phyloP scores from a whole-genome alignment of 1,284 basidiomycete genomes.

The Cutaneotrichosporon sp. region DNA sequence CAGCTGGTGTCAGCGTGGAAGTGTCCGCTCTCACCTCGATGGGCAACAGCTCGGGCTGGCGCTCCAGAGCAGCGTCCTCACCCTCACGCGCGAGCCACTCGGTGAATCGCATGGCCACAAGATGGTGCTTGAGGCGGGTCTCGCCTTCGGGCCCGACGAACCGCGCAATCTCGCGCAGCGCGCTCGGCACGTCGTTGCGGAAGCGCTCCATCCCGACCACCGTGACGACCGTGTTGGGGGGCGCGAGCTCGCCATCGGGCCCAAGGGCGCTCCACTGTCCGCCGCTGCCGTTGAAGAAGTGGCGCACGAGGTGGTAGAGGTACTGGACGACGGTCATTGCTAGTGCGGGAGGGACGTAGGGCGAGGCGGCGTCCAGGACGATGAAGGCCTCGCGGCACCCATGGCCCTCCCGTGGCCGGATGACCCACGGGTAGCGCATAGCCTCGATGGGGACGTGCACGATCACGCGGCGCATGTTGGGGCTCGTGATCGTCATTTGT shows the following conservation, averaged over 20 bases:
- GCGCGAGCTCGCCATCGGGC: background rate
- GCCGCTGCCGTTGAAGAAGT: constrained; percentile 2
- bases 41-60: background rate
- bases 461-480: background rate
- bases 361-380: background rate
- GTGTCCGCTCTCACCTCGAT: background rate
- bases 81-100: background rate
- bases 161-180: background rate
- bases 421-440: constrained; percentile 7
- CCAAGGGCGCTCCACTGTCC: background rate
- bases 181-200: background rate
- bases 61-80: background rate
- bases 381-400: constrained; percentile 5
- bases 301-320: background rate
- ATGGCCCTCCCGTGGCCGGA: constrained; percentile 1
- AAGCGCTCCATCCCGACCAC: constrained; percentile 6
- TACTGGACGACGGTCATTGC: background rate
- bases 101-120: background rate
- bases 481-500: constrained; percentile 3
- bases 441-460: constrained; percentile 4
- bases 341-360: background rate
- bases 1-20: background rate
- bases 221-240: background rate
- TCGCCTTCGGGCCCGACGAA: background rate
- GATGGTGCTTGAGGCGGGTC: background rate